phyloP scores from a whole-genome alignment of 1,139 yeast genomes.

The Taphrina confusa region DNA sequence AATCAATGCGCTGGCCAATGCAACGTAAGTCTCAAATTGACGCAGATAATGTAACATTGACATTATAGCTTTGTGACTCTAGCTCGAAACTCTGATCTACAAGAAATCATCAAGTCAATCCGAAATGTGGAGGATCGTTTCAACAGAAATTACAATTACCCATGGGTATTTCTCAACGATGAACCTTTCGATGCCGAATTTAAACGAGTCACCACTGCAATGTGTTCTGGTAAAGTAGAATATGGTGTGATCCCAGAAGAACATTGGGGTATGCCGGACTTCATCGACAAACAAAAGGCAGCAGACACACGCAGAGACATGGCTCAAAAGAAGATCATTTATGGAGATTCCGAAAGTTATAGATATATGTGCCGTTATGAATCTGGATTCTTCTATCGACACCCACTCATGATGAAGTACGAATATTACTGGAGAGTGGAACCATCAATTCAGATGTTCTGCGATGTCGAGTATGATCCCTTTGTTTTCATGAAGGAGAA shows the following conservation, averaged over 20 bases:
- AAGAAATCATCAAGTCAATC: constrained; percentile 61
- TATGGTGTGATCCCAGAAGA: constrained; percentile 64
- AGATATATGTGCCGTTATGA: constrained; percentile 75
- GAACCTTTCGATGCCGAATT: constrained; percentile 62
- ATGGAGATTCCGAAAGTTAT: constrained; percentile 64
- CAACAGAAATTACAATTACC: constrained; percentile 66
- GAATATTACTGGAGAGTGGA: constrained; percentile 76
- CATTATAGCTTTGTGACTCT: constrained; percentile 64
- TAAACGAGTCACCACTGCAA: constrained; percentile 52
- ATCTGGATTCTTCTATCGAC: constrained; percentile 64
- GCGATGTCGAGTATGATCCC: constrained; percentile 67
- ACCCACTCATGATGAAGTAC: constrained; percentile 57
- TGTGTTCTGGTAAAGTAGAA: constrained; percentile 62
- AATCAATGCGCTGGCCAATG: constrained; percentile 26
- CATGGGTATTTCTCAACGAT: constrained; percentile 78
- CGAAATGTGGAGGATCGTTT: constrained; percentile 68
- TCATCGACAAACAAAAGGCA: constrained; percentile 58
- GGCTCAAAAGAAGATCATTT: constrained; percentile 52
- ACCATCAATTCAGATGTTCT: constrained; percentile 58
- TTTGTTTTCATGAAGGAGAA: constrained; percentile 63
- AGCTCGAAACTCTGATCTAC: constrained; percentile 69
- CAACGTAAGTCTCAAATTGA: constrained; percentile 1
- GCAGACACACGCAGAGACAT: constrained; percentile 44
- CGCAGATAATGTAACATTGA: too few relatives aligned
- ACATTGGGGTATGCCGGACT: constrained; percentile 74